Evolutionary conservation across 176 grass and related monocot genomes (phyloP), one percentile per base, ranked within the genome.

Genomic region (Cenchrus fungigraminus): DNA sequence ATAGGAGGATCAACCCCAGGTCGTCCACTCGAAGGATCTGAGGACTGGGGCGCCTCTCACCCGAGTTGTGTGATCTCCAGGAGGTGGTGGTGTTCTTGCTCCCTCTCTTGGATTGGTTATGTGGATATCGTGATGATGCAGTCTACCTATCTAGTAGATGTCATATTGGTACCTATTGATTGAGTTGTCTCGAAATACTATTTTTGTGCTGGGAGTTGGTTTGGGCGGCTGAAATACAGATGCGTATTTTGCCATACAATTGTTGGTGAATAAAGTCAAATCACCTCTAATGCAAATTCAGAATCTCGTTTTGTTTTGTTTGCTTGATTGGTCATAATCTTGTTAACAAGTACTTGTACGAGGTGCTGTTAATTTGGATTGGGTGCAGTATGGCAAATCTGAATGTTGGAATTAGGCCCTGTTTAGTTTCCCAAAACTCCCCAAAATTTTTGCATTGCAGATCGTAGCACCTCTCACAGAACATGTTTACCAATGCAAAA

Each of bases 1-100:
- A 84, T 13, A 84, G 85, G 81, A 87, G 63, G 42, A 11, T 79
- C 28, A 87, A 31, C 37, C 28, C 80, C 59, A 79, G 84, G 40
- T 81, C 71, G 4, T 87, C 77, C 0, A 37, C 15, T 84, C 71
- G 85, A 13, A 80, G 77, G 76, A 65, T 79, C 46, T 91, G 77
- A 91, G 47, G 12, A 13, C 12, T 9, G 10, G 15, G 64, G 16
- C 20, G 40, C 31, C 63, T 9, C 12, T 16, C 9, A 0, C 28
- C 46, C 19, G 1, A 52, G 6, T 19, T 5, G 78, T 19, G 4
- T 58, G 58, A 1, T 53, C n/a, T 51, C 17, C 11, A 2, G 65
- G 6, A 32, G 64, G 42, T 40, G 71, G 50, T 25, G 8, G 37
- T 40, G 37, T 40, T 40, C 37, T 40, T 40, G 37, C 28, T 80